Evolutionary conservation across 352 stramenopile species (phyloP).

Genomic region (Pythium aphanidermatum): DNA sequence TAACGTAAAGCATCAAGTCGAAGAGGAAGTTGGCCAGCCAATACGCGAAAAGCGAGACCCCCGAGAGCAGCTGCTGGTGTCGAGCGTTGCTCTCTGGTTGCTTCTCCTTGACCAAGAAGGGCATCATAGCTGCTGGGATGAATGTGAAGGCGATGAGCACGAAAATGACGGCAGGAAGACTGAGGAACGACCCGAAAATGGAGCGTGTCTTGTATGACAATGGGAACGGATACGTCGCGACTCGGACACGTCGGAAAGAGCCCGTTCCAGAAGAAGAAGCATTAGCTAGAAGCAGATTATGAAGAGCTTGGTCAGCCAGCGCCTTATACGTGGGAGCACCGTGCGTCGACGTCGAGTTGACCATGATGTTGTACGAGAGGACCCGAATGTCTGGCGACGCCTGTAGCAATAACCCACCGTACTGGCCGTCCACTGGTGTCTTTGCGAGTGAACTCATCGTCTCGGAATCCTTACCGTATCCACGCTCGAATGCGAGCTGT

Average conservation of each 20-base stretch:
- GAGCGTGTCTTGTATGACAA: constrained; percentile 47
- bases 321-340: constrained; percentile 48
- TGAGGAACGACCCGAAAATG: constrained; percentile 55
- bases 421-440: constrained; percentile 32
- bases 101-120: constrained; percentile 96
- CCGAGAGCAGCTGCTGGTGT: constrained; percentile 95
- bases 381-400: constrained; percentile 28
- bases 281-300: constrained; percentile 34
- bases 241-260: constrained; percentile 21
- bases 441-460: constrained; percentile 4
- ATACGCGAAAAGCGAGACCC: constrained; percentile 91
- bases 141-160: constrained; percentile 92
- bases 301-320: constrained; percentile 49
- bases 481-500: constrained; percentile 42
- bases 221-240: constrained; percentile 53
- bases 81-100: constrained; percentile 90
- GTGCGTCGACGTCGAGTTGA: constrained; percentile 47
- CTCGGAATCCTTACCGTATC: constrained; percentile 27
- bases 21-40: constrained; percentile 96
- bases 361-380: constrained; percentile 55
- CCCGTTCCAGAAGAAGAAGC: not conserved
- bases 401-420: constrained; percentile 47
- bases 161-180: constrained; percentile 76
- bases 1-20: constrained; percentile 88
- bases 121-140: constrained; percentile 89